Evolutionary conservation across 2,329 filamentous ascomycete genomes (phyloP).

Genomic region (Fusarium metavorans): DNA sequence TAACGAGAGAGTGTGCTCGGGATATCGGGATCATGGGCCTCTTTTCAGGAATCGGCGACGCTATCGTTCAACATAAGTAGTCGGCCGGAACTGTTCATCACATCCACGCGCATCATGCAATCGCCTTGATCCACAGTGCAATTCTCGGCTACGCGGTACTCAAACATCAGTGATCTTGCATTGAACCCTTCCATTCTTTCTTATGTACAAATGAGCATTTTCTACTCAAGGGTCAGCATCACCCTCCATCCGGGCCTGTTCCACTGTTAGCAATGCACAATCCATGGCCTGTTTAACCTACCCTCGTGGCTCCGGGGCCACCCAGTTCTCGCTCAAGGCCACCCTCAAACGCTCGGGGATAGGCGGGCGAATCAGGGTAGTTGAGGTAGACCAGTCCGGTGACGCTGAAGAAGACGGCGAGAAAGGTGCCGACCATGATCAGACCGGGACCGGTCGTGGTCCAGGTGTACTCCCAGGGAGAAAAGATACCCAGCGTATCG

Average conservation of each 20-base stretch:
- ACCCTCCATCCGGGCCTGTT: slow-evolving; percentile 65
- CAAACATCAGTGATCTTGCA: slow-evolving; percentile 30
- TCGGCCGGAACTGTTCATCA: background rate
- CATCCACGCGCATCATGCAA: background rate
- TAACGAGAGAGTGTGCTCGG: background rate
- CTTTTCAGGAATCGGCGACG: background rate
- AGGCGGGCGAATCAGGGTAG: slow-evolving; percentile 79
- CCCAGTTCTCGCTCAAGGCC: slow-evolving; percentile 82
- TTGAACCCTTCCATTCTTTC: slow-evolving; percentile 39
- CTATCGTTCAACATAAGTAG: background rate
- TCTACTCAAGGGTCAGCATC: slow-evolving; percentile 63
- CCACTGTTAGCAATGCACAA: slow-evolving; percentile 40
- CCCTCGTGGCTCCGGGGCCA: slow-evolving; percentile 73
- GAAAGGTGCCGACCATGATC: slow-evolving; percentile 75
- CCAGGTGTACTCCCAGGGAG: slow-evolving; percentile 90
- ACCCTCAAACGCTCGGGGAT: slow-evolving; percentile 77
- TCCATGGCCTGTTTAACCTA: slow-evolving; percentile 57
- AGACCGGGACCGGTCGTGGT: slow-evolving; percentile 76
- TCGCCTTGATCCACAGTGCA: slow-evolving; percentile 7
- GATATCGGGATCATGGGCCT: background rate
- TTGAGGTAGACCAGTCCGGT: slow-evolving; percentile 75
- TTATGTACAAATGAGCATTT: slow-evolving; percentile 53
- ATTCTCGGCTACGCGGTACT: slow-evolving; percentile 9
- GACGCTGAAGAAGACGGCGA: slow-evolving; percentile 72
- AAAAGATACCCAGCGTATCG: slow-evolving; percentile 91